Evolutionary conservation across 192 early-diverging fungal genomes (phyloP), one percentile per base, ranked within the genome.

Genomic region (Podochytrium sp.): DNA sequence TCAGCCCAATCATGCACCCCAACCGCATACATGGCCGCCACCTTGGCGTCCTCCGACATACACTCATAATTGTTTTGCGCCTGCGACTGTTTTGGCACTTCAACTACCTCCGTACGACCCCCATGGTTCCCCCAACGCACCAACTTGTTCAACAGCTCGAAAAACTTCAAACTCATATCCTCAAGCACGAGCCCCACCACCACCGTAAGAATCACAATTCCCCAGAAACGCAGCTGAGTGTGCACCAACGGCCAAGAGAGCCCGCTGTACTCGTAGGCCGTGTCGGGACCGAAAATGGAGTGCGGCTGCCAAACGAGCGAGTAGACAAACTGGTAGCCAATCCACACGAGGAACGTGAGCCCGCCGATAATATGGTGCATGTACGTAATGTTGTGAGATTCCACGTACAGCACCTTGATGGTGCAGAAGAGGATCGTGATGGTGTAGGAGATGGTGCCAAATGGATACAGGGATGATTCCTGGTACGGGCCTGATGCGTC

Each of bases 1-100:
- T 76, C 58, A n/a, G 55, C 75, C 75, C 75, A 76, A 50, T 70
- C 40, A 51, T 76, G 75, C 56, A 70, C 75, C 29, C 75, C 75
- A 10, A 51, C 23, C 6, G 75, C 75, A 70, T 70, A 38, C 40
- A 41, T 10, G 29, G 75, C 75, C 4, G 75, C 75, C 43, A 70
- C 33, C 32, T 39, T 29, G 4, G 75, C 75, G 27, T 76, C 75
- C 49, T 76, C 66, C 30, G 27, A 23, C 40, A 55, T 65, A 34
- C 35, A 18, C 49, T 67, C 63, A 39, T 75, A 75, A 6, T 56
- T 69, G 55, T 69, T 69, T 43, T 42, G 38, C 18, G 69, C 40
- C 16, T 1, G 5, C 32, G 33, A 25, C 29, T 20, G n/a, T 2
- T 25, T 33, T 47, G 41, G 41, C 1, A 42, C 42, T 42, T 71